phyloP scores from a whole-genome alignment of 1,139 yeast genomes.

The Kurtzmaniella natalensis region DNA sequence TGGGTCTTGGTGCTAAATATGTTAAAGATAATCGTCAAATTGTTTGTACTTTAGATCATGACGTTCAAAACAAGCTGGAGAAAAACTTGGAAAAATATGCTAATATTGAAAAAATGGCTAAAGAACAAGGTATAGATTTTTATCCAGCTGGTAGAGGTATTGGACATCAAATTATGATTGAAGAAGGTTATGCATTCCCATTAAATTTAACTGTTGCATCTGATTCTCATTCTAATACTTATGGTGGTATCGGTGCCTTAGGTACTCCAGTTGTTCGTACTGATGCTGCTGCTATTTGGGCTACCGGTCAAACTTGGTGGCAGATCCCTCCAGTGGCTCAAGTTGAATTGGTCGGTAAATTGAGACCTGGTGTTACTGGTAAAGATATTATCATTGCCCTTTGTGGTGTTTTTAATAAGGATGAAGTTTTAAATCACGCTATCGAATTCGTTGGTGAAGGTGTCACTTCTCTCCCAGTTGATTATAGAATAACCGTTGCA shows the following conservation, averaged over 20 bases:
- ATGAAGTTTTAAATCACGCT: slow-evolving; percentile 95
- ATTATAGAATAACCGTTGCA: slow-evolving; percentile 92
- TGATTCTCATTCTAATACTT: slow-evolving; percentile 95
- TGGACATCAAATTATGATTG: slow-evolving; percentile 98
- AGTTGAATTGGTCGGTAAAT: slow-evolving; percentile 77
- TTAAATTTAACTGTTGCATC: slow-evolving; percentile 91
- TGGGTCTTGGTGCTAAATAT: slow-evolving; percentile 85
- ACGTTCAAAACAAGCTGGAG: slow-evolving; percentile 88
- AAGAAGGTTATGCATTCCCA: slow-evolving; percentile 98
- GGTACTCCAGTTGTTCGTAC: slow-evolving; percentile 99
- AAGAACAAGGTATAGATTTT: slow-evolving; percentile 89
- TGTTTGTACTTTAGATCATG: slow-evolving; percentile 95
- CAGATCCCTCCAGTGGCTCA: slow-evolving; percentile 98
- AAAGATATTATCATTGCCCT: slow-evolving; percentile 95
- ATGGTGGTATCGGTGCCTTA: slow-evolving; percentile 92
- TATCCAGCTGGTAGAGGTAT: slow-evolving; percentile 99
- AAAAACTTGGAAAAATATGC: slow-evolving; percentile 82
- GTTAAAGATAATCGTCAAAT: slow-evolving; percentile 85
- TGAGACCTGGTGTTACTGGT: slow-evolving; percentile 88
- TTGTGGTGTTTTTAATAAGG: slow-evolving; percentile 93
- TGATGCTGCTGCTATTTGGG: slow-evolving; percentile 99
- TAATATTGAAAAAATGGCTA: slow-evolving; percentile 86
- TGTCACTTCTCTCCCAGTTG: slow-evolving; percentile 67
- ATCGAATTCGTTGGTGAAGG: slow-evolving; percentile 94
- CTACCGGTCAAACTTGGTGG: slow-evolving; percentile 99